Percentiles rank a stretch among this genome's conserved stretches.
phyloP scores from a whole-genome alignment of 495 filamentous ascomycete species.

The Lichenothelia convexa region DNA sequence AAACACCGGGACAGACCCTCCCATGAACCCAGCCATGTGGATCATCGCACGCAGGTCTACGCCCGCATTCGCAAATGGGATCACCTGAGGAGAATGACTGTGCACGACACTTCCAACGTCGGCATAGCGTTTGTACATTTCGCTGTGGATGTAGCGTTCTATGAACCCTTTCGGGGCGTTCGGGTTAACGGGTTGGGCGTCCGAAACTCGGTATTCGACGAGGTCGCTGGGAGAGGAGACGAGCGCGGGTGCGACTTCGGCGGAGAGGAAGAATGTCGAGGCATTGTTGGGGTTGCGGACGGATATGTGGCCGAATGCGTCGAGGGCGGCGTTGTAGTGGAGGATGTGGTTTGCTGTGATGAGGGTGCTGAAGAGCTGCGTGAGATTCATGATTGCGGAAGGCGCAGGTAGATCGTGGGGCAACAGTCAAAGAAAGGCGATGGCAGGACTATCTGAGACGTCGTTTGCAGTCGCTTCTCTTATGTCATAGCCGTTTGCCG shows the following conservation, averaged over 20 bases:
- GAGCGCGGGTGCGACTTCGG: slow-evolving; percentile 21
- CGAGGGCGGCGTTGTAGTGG: not conserved
- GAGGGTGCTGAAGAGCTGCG: slow-evolving; percentile 18
- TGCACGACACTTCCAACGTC: slow-evolving; percentile 29
- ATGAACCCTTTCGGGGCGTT: slow-evolving; percentile 13
- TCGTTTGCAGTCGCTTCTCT: too few relatives aligned
- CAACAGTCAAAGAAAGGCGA: too few relatives aligned
- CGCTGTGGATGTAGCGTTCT: slow-evolving; percentile 31
- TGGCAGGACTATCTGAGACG: too few relatives aligned
- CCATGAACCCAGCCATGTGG: slow-evolving; percentile 34
- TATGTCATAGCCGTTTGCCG: too few relatives aligned
- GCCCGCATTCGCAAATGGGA: slow-evolving; percentile 26
- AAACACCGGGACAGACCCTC: slow-evolving; percentile 18
- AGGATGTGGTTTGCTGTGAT: slow-evolving; percentile 25
- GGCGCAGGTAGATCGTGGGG: too few relatives aligned
- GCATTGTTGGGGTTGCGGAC: slow-evolving; percentile 25
- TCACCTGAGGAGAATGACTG: slow-evolving; percentile 26
- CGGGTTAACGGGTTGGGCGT: slow-evolving; percentile 19
- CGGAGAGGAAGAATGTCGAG: slow-evolving; percentile 26
- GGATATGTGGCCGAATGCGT: slow-evolving; percentile 26
- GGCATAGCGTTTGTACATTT: slow-evolving; percentile 30
- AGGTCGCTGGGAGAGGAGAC: slow-evolving; percentile 23
- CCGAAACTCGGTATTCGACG: slow-evolving; percentile 22
- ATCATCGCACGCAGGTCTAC: slow-evolving; percentile 26
- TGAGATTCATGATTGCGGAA: too few relatives aligned